Conservation (phyloP, 805 yeast species). For the Candida khao-thaluensis region DNA sequence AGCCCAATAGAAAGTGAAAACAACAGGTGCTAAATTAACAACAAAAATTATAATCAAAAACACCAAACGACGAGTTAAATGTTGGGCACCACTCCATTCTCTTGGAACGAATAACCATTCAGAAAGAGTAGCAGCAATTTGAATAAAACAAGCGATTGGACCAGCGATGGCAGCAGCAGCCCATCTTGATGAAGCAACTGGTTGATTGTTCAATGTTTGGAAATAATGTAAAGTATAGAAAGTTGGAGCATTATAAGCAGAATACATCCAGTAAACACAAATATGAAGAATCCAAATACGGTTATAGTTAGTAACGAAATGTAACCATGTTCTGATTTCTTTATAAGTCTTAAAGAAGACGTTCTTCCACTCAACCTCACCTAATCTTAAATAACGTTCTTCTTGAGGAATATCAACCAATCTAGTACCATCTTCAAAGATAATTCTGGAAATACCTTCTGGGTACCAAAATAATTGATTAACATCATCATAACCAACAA, state of each 20-base stretch:
- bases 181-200: slow-evolving; percentile 90
- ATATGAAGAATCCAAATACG: slow-evolving; percentile 97
- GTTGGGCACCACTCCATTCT: slow-evolving; percentile 99
- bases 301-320: slow-evolving; percentile 89
- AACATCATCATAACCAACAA: slow-evolving; percentile 95
- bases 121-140: slow-evolving; percentile 80
- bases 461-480: slow-evolving; percentile 99
- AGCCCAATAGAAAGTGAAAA: slow-evolving; percentile 81
- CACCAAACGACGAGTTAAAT: slow-evolving; percentile 81
- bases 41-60: slow-evolving; percentile 66
- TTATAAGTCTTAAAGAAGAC: slow-evolving; percentile 95
- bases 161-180: slow-evolving; percentile 93
- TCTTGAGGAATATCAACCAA: slow-evolving; percentile 84
- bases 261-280: slow-evolving; percentile 90
- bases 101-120: slow-evolving; percentile 98
- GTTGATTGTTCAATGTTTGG: slow-evolving; percentile 80
- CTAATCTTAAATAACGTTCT: slow-evolving; percentile 85
- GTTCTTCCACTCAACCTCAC: slow-evolving; percentile 88
- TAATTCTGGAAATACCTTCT: slow-evolving; percentile 93
- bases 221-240: slow-evolving; percentile 83
- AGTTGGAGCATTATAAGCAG: slow-evolving; percentile 89
- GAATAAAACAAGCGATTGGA: slow-evolving; percentile 75
- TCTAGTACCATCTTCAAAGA: slow-evolving; percentile 88
- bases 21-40: slow-evolving; percentile 79
- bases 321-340: slow-evolving; percentile 98